Evolutionary conservation across 2,329 filamentous ascomycete genomes (phyloP).

Genomic region (Bipolaris gigantea): DNA sequence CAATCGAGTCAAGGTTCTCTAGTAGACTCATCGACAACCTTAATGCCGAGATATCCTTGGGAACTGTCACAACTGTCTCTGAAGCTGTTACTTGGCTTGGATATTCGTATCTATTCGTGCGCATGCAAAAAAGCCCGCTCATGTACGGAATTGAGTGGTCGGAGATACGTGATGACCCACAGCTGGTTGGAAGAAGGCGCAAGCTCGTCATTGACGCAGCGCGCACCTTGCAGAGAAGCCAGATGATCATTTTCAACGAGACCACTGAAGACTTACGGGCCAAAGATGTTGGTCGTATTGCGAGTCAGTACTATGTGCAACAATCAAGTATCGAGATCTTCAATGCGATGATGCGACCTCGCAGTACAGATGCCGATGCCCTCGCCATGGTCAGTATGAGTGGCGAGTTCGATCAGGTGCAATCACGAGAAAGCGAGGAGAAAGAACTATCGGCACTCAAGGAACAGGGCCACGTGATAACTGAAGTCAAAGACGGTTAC

Average conservation of each 20-base stretch:
- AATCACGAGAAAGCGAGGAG: constrained; percentile 85
- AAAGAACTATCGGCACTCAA: constrained; percentile 79
- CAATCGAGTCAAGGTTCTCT: constrained; percentile 96
- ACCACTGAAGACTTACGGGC: constrained; percentile 87
- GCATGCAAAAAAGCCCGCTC: constrained; percentile 90
- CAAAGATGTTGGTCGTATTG: constrained; percentile 95
- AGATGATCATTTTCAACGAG: constrained; percentile 99
- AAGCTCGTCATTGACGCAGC: constrained; percentile 89
- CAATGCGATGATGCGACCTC: constrained; percentile 88
- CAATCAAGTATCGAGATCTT: constrained; percentile 95
- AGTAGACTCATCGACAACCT: constrained; percentile 93
- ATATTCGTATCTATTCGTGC: constrained; percentile 95
- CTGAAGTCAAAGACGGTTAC: constrained; percentile 72
- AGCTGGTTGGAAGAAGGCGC: constrained; percentile 80
- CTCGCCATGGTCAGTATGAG: constrained; percentile 97
- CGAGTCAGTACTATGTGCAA: constrained; percentile 94
- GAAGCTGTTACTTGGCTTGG: constrained; percentile 97
- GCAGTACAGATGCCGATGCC: constrained; percentile 86
- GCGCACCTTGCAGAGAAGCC: constrained; percentile 81
- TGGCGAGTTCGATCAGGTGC: constrained; percentile 96
- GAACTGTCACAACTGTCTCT: constrained; percentile 89
- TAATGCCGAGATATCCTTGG: constrained; percentile 90
- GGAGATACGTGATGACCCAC: constrained; percentile 85
- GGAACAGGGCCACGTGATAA: constrained; percentile 66
- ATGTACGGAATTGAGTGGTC: constrained; percentile 95